phyloP scores from a whole-genome alignment of 2,329 filamentous ascomycete genomes.

The Aquanectria penicillioides region DNA sequence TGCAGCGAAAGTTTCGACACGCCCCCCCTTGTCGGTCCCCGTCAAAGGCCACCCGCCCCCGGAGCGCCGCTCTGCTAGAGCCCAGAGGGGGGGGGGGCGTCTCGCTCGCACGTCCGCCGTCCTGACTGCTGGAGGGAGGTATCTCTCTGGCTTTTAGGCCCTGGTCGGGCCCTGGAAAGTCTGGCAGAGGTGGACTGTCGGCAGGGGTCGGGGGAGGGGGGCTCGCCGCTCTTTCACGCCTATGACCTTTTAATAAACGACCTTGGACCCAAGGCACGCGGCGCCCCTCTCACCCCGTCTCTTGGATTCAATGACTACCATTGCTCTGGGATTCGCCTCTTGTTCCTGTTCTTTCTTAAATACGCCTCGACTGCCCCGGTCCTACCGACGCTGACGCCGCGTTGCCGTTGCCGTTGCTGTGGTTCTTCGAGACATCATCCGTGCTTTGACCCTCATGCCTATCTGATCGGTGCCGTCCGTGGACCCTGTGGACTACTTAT shows the following conservation, averaged over 20 bases:
- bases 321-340: slow-evolving; percentile 36
- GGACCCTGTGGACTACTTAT: slow-evolving; percentile 11
- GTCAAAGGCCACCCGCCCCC: slow-evolving; percentile 21
- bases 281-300: slow-evolving; percentile 31
- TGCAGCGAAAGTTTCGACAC: slow-evolving; percentile 24
- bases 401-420: slow-evolving; percentile 9
- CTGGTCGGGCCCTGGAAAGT: slow-evolving; percentile 23
- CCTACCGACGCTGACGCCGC: slow-evolving; percentile 18
- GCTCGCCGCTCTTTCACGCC: slow-evolving; percentile 22
- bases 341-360: slow-evolving; percentile 35
- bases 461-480: slow-evolving; percentile 6
- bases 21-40: slow-evolving; percentile 20
- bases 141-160: slow-evolving; percentile 16
- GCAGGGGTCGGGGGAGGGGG: slow-evolving; percentile 31
- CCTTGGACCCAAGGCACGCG: slow-evolving; percentile 32
- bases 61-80: no score
- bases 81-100: no score
- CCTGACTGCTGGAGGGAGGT: slow-evolving; percentile 24
- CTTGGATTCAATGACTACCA: slow-evolving; percentile 34
- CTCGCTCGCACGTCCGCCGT: slow-evolving; percentile 14
- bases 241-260: slow-evolving; percentile 38
- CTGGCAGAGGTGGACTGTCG: slow-evolving; percentile 32
- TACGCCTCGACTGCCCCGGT: slow-evolving; percentile 31
- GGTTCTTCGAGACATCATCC: slow-evolving; percentile 6
- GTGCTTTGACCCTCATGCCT: background rate